Base-by-base conservation (phyloP, 169 alveolate species). In the Plasmodium sp. region DNA sequence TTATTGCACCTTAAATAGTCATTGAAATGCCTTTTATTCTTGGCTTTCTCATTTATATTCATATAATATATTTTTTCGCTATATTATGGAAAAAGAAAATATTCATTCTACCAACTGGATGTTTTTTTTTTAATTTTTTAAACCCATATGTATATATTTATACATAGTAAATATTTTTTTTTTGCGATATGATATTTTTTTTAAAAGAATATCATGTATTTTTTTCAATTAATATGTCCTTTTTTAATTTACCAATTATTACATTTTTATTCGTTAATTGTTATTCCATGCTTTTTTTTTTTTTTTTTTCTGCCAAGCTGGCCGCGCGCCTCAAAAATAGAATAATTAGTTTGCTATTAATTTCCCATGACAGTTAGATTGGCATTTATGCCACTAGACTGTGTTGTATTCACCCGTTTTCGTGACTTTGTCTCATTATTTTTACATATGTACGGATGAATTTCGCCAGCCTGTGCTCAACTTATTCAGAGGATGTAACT, bases 391-490 rank as follows among this genome's bases (percentile, higher is more conserved):
- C 62, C 41, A 90, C 81, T 41, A 71, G 48, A 48, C 82, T 81
- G 77, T 73, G 80, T 34, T 56, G 43, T 67, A 45, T 51, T 41
- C 80, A 43, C 62, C 1, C 80, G 48, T 77, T 77, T 77, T 43
- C 5, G 58, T 18, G 27, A 77, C 34, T 43, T 90, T 90, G 34
- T 33, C 45, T 81, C 51, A 34, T 43, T 90, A 79, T 67, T 62
- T 79, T 62, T 90, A 90, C 72, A 84, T 75, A 67, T 90, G 85
- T 90, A 34, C 41, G 91, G 80, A 18, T 79, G 54, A 58, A 90
- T 33, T 75, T 39, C 43, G 45, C 36, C 67, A 18, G 33, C 62
- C 62, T 33, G 22, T 5, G 5, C 34, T 45, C 81, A 18, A 45
- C 41, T 12, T 77, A 72, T 83, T 83, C 45, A n/a, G 27, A 7